Base-by-base conservation (phyloP, 192 early-diverging fungal species). In the Lunasporangiospora selenospora region DNA sequence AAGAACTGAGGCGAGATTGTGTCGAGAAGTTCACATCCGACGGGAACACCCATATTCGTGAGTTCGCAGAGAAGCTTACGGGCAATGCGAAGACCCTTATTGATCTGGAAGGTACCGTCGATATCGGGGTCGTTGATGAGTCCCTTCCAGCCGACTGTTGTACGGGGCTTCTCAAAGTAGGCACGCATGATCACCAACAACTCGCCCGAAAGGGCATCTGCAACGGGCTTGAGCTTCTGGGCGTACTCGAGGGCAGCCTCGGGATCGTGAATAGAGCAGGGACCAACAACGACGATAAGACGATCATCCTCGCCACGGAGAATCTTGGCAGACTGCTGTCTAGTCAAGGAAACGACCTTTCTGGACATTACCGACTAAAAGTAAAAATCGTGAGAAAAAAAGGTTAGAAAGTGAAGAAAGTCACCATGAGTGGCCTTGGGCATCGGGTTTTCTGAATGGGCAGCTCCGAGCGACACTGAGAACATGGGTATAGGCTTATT, bases 151-250 rank as follows among this genome's bases (percentile, higher is more conserved):
- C 91, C 96, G 45, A 97, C 94, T 9, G 95, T 97, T 3, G 96
- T 97, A 58, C 96, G 83, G 36, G 96, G 96, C 81, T 98, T 98
- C 69, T 98, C 96, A 89, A 98, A 97, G 88, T 98, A 98, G 58
- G 90, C 87, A 31, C 96, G 86, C 96, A 98, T 98, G 49, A 98
- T 83, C 58, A 98, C 90, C 36, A 90, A 75, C 49, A 98, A 67
- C 15, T 95, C 93, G 44, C 86, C 87, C 51, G 86, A 78, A 56
- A 88, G 78, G 49, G 80, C 78, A 38, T 91, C 91, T n/a, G 65
- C 67, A 16, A 75, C 57, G 34, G 62, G 62, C 23, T 66, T 75
- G 46, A 75, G 58, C 19, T 45, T 53, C 3, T 62, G 62, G 80
- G 88, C 90, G 84, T 98, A 97, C 58, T 92, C 94, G 23, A 89